phyloP scores from a whole-genome alignment of 1,284 basidiomycete genomes.

The Irpex rosettiformis region DNA sequence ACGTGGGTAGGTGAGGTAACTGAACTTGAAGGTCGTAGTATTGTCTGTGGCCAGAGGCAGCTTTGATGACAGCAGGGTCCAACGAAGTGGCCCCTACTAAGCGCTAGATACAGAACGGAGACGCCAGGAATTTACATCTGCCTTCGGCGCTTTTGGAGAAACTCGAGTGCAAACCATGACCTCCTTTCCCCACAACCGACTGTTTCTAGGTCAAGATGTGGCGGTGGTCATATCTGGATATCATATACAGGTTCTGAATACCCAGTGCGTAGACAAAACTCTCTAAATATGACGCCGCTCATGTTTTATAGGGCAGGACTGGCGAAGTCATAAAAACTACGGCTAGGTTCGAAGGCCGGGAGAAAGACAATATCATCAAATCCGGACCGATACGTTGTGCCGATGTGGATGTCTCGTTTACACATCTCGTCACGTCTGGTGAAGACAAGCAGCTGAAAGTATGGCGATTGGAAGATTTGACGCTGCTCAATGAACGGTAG shows the following conservation, averaged over 20 bases:
- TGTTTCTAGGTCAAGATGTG: conserved; percentile 36
- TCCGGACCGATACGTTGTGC: conserved; percentile 62
- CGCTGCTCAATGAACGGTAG: conserved; percentile 61
- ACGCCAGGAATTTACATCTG: background rate
- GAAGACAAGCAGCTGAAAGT: conserved; percentile 82
- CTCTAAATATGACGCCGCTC: conserved; percentile 7
- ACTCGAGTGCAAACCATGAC: conserved; percentile 11
- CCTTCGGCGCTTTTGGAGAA: too few species aligned
- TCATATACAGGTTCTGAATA: conserved; percentile 55
- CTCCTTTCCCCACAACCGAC: conserved; percentile 41
- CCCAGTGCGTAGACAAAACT: conserved; percentile 35
- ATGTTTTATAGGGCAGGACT: conserved; percentile 38
- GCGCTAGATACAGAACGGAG: too few species aligned
- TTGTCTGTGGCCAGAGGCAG: background rate
- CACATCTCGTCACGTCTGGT: conserved; percentile 59
- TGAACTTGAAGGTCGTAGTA: too few species aligned
- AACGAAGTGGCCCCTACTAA: too few species aligned
- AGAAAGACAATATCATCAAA: conserved; percentile 35
- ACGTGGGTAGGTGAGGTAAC: background rate
- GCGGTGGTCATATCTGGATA: conserved; percentile 52
- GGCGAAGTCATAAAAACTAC: conserved; percentile 51
- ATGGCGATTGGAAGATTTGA: conserved; percentile 59
- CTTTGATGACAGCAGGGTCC: background rate
- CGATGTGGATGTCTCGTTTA: conserved; percentile 44
- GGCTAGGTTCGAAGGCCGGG: conserved; percentile 27